Evolutionary conservation across 2,329 filamentous ascomycete genomes (phyloP).

Genomic region (Alternaria alternata): DNA sequence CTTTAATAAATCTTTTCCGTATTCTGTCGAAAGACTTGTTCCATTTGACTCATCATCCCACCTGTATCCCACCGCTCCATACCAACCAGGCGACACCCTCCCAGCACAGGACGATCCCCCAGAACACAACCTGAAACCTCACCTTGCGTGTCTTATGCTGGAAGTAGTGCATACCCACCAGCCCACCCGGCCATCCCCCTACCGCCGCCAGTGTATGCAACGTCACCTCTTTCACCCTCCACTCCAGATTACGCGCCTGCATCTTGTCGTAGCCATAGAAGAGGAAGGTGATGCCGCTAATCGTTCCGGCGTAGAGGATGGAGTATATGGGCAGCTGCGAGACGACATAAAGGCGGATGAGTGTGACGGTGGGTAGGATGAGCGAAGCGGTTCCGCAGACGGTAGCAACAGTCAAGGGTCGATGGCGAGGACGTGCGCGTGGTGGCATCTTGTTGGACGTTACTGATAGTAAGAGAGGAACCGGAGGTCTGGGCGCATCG

Average conservation of each 20-base stretch:
- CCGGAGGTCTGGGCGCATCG: neutral
- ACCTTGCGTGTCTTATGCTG: constrained; percentile 49
- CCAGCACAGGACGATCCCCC: constrained; percentile 42
- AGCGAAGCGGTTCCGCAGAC: constrained; percentile 45
- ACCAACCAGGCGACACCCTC: constrained; percentile 35
- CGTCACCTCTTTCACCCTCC: constrained; percentile 44
- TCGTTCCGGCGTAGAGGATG: constrained; percentile 23
- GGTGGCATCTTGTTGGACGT: constrained; percentile 14
- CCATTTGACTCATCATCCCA: neutral
- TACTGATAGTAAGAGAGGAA: neutral
- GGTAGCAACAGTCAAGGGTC: constrained; percentile 39
- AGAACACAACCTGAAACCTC: constrained; percentile 40
- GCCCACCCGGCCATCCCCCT: constrained; percentile 47
- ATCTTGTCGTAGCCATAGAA: constrained; percentile 49
- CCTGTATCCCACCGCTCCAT: constrained; percentile 25
- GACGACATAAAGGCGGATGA: constrained; percentile 49
- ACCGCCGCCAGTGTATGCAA: constrained; percentile 39
- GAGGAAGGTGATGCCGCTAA: constrained; percentile 40
- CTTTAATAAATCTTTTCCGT: neutral
- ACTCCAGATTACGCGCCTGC: constrained; percentile 42
- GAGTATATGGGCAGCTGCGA: constrained; percentile 26
- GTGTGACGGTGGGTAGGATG: constrained; percentile 64
- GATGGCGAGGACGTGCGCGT: constrained; percentile 25
- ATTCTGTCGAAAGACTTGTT: neutral
- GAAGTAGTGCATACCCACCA: constrained; percentile 47